A percentile compares a stretch with the other conserved stretches of the same genome.
These are phyloP conservation scores for Apocynum venetum DNA, from an alignment of 257 asterid genomes.

Conservation along the genomic window DNA sequence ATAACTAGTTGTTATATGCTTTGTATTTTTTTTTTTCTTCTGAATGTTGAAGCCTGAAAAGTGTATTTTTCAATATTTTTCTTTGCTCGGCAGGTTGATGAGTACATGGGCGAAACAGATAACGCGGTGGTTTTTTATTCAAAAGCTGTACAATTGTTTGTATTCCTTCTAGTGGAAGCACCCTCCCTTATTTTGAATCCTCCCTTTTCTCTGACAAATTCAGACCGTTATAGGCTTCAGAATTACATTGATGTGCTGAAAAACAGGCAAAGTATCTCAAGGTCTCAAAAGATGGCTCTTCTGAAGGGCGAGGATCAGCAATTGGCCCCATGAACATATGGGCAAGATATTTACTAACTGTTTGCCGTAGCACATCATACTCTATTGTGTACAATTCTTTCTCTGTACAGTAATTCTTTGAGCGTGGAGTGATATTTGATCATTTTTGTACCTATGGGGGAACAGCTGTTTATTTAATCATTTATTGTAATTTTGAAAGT, in stretches of 20 bases:
- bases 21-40: not conserved
- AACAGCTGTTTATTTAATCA: constrained; percentile 8
- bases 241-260: constrained; percentile 58
- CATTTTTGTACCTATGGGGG: not conserved
- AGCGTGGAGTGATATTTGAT: constrained; percentile 1
- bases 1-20: not conserved
- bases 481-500: not conserved
- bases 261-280: constrained; percentile 60
- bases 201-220: constrained; percentile 69
- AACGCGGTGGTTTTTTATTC: constrained; percentile 56
- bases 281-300: constrained; percentile 58
- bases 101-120: constrained; percentile 59
- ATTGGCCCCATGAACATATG: constrained; percentile 27
- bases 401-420: constrained; percentile 30
- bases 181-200: constrained; percentile 72
- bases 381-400: constrained; percentile 15
- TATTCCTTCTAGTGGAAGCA: constrained; percentile 70
- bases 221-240: constrained; percentile 64
- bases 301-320: constrained; percentile 46
- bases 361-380: constrained; percentile 1
- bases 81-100: constrained; percentile 56
- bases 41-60: not conserved
- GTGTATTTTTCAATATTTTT: not conserved
- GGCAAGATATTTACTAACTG: not conserved
- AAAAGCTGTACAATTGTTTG: constrained; percentile 52